These are phyloP conservation scores for Rosa hybrid DNA, from an alignment of 331 rosid species.

Conservation along the genomic window DNA sequence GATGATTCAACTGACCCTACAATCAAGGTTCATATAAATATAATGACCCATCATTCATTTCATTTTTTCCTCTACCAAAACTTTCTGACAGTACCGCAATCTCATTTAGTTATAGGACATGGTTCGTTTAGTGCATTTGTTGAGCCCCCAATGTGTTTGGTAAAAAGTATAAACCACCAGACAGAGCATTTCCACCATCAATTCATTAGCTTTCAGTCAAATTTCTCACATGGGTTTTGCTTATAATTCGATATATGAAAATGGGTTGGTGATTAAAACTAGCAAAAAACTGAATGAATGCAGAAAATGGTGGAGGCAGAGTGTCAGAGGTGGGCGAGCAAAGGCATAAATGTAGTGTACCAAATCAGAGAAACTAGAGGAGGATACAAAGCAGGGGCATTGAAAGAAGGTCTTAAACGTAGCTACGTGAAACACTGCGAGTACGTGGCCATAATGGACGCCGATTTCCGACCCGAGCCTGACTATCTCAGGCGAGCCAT, in stretches of 20 bases:
- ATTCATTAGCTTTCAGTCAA: too few relatives aligned
- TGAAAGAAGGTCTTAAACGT: constrained; percentile 80
- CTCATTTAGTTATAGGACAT: not conserved
- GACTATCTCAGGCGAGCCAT: constrained; percentile 78
- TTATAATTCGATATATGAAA: too few relatives aligned
- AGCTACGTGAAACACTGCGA: constrained; percentile 84
- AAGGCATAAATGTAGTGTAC: constrained; percentile 72
- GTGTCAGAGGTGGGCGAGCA: constrained; percentile 92
- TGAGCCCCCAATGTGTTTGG: not conserved
- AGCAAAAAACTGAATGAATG: constrained; percentile 8
- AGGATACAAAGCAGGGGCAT: constrained; percentile 88
- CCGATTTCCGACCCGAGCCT: constrained; percentile 84
- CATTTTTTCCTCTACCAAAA: not conserved
- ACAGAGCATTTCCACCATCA: not conserved
- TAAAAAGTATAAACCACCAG: not conserved
- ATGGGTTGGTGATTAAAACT: too few relatives aligned
- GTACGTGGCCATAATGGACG: constrained; percentile 80
- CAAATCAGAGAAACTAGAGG: constrained; percentile 86
- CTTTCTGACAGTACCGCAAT: not conserved
- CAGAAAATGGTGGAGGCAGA: constrained; percentile 91
- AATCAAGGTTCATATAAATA: constrained; percentile 50
- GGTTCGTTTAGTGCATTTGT: not conserved
- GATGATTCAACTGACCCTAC: constrained; percentile 88
- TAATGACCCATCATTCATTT: not conserved
- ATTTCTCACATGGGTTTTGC: too few relatives aligned